phyloP scores from a whole-genome alignment of 108 stramenopile species.

The Nitzschia palea region DNA sequence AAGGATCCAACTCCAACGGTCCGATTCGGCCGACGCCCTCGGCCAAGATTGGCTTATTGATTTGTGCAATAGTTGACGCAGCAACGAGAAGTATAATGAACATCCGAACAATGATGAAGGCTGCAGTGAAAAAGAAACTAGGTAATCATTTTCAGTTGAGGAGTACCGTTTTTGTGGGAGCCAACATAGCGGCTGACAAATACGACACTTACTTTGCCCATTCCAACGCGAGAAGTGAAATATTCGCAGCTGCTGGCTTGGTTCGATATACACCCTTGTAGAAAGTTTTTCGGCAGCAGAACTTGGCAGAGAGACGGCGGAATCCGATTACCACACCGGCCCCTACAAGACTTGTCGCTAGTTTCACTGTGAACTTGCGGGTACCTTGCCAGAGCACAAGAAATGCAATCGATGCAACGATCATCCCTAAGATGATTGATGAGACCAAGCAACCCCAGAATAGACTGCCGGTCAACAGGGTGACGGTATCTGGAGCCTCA shows the following conservation, averaged over 20 bases:
- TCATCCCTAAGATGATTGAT: neutral
- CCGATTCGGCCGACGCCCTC: conserved; percentile 18
- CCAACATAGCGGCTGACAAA: neutral
- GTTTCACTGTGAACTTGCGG: neutral
- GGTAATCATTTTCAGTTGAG: neutral
- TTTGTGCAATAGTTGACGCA: conserved; percentile 18
- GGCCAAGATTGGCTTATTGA: conserved; percentile 26
- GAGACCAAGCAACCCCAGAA: neutral
- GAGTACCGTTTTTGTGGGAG: neutral
- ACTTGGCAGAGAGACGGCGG: neutral
- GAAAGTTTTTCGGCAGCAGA: neutral
- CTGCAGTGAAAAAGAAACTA: conserved; percentile 3
- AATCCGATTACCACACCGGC: neutral
- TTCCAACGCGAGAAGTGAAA: conserved; percentile 13
- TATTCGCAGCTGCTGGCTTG: conserved; percentile 20
- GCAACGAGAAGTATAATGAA: conserved; percentile 20
- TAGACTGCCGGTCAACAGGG: neutral
- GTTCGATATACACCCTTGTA: conserved; percentile 19
- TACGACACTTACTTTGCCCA: conserved; percentile 9
- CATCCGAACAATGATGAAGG: conserved; percentile 23
- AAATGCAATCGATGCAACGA: neutral
- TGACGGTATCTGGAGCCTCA: no score
- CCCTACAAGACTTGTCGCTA: neutral
- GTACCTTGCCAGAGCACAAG: neutral
- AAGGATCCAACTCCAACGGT: neutral